phyloP scores from a whole-genome alignment of 306 rosid genomes.

The Quercus gilva region DNA sequence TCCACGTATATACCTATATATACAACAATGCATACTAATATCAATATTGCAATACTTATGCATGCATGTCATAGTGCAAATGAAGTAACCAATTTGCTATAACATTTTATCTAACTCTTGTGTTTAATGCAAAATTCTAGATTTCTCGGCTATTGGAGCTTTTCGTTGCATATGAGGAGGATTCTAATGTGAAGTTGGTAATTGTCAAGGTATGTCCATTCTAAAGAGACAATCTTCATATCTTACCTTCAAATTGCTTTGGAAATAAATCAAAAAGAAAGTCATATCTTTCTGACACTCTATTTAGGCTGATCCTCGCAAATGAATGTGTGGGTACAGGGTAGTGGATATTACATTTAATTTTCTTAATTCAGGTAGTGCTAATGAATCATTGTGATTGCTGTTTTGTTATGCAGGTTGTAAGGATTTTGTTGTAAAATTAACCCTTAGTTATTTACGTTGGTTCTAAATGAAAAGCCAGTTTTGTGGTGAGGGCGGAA shows the following conservation, averaged over 20 bases:
- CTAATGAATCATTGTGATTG: no score
- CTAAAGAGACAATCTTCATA: not conserved
- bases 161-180: slow-evolving; percentile 50
- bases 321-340: no score
- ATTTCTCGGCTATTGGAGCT: slow-evolving; percentile 59
- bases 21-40: not conserved
- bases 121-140: slow-evolving; percentile 32
- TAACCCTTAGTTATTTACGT: not conserved
- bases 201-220: slow-evolving; percentile 60
- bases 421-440: not conserved
- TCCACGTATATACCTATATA: not conserved
- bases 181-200: slow-evolving; percentile 64
- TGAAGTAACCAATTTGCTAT: not conserved
- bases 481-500: not conserved
- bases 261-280: not conserved
- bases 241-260: not conserved
- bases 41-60: not conserved
- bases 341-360: no score
- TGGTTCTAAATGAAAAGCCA: not conserved
- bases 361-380: no score
- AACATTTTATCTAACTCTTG: not conserved
- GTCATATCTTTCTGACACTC: no score
- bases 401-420: not conserved
- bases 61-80: not conserved
- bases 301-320: no score